Base-by-base conservation (phyloP, 2,329 filamentous ascomycete genomes). In the Ceratocystis variospora region DNA sequence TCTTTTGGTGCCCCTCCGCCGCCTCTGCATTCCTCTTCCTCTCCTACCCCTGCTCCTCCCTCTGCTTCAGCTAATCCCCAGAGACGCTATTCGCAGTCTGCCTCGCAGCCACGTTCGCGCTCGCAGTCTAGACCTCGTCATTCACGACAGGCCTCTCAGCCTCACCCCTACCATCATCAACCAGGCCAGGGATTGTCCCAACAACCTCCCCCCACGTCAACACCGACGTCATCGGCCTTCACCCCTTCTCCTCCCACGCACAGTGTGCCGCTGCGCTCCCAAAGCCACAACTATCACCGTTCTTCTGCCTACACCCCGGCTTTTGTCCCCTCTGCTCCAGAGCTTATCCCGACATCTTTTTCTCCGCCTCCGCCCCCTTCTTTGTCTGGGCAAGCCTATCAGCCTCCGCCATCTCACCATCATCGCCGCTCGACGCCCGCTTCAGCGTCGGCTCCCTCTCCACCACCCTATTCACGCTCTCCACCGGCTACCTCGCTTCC, bases 161-260 rank as follows among this genome's bases (percentile, higher is more conserved):
- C 66, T 12, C 59, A 65, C 31, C 53, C 63, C 31, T 44, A 65
- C 57, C 50, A 65, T 31, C 50, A 57, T 15, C 63, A 57, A 31
- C 62, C 10, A 55, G 22, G 50, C 25, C 50, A 55, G n/a, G 50
- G 12, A 10, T 53, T 41, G 59, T 12, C 59, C 6, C 55, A 59
- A 7, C 55, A 28, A 6, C 55, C 22, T 25, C 61, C 25, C 45
- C 61, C 19, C 10, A 62, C 28, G 55, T 59, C 33, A 22, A 31
- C 55, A 22, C 44, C 62, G 17, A 55, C 53, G 22, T 61, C 41
- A 45, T 64, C 62, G 45, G 48, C 66, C 44, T 57, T 55, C 12
- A 67, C 66, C 22, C 66, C 66, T 44, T 67, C 66, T 44, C 66
- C 66, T n/a, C 66, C 66, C 53, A 67, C 65, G 57, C 66, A 65